Base-by-base conservation (phyloP, 768 basidiomycete species). In the Boletus rubescentipes region DNA sequence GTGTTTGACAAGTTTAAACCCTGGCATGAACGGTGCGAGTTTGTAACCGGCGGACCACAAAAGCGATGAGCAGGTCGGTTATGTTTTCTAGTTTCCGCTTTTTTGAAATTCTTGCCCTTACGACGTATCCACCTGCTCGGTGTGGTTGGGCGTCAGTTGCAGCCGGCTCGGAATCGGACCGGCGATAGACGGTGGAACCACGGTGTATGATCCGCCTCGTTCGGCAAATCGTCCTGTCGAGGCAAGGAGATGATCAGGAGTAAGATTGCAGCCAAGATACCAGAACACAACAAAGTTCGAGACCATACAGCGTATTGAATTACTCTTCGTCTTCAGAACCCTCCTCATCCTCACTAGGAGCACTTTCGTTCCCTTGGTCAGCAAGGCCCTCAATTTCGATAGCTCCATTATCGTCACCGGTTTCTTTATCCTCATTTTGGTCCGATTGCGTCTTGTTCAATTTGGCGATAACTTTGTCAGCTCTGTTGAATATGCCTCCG, bases 401-500 rank as follows among this genome's bases (percentile, higher is more conserved):
- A 9, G 68, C 68, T 49, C 63, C 75, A 51, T 67, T 66, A 30
- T 73, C 71, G 36, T 72, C 71, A 29, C 69, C 74, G 26, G 72
- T 72, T 20, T 72, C 79, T 44, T 70, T 77, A 37, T 73, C 80
- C 42, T 80, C 83, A 20, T 62, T 69, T 20, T 75, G 79, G 49
- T 80, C 79, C 69, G 82, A 76, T 66, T 81, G 78, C 71, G 81
- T 85, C 72, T 87, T 87, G 67, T 87, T 85, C 72, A 91, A 72
- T 77, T 90, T 95, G 58, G 88, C 87, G 39, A 99, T 81, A 49
- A 98, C 82, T 74, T 97, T 97, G 61, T 90, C 94, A 42, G 89
- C 95, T 46, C 90, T 82, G 71, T 98, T 98, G 79, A 98, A 99
- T 60, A 98, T 95, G 2, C 96, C 97, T 15, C 87, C 91, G 0